Evolutionary conservation across 306 rosid species (phyloP).

Genomic region (Quercus engelmannii): DNA sequence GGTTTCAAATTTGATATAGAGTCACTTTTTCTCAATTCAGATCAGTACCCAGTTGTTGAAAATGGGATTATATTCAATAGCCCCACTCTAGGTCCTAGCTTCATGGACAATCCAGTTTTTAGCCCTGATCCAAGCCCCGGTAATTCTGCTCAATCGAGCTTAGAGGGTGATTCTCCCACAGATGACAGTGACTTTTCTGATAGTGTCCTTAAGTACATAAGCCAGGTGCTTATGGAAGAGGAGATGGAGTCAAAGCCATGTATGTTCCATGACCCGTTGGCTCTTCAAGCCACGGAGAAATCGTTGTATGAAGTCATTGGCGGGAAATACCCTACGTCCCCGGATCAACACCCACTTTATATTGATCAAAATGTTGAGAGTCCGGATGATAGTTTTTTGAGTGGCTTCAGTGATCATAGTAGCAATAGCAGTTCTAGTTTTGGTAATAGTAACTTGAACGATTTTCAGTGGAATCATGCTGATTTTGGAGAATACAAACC

Average conservation of each 20-base stretch:
- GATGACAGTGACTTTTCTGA: conserved; percentile 41
- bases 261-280: conserved; percentile 47
- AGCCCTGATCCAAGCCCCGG: conserved; percentile 23
- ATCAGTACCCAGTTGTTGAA: conserved; percentile 14
- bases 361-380: conserved; percentile 25
- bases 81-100: conserved; percentile 14
- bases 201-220: conserved; percentile 38
- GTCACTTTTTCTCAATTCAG: conserved; percentile 10
- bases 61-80: conserved; percentile 1
- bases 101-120: conserved; percentile 13
- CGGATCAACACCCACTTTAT: conserved; percentile 38
- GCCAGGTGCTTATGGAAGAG: conserved; percentile 65
- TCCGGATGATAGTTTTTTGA: conserved; percentile 28
- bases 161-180: conserved; percentile 32
- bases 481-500: conserved; percentile 30
- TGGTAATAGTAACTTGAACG: conserved; percentile 21
- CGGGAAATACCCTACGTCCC: conserved; percentile 30
- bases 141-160: neutral
- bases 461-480: conserved; percentile 17
- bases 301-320: conserved; percentile 47
- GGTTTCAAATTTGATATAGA: conserved; percentile 3
- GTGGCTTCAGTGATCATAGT: conserved; percentile 24
- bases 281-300: conserved; percentile 52
- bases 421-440: conserved; percentile 20
- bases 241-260: conserved; percentile 46